Conservation (phyloP, 129 eudicot species). For the sunflower (Helianthus annuus) region DNA sequence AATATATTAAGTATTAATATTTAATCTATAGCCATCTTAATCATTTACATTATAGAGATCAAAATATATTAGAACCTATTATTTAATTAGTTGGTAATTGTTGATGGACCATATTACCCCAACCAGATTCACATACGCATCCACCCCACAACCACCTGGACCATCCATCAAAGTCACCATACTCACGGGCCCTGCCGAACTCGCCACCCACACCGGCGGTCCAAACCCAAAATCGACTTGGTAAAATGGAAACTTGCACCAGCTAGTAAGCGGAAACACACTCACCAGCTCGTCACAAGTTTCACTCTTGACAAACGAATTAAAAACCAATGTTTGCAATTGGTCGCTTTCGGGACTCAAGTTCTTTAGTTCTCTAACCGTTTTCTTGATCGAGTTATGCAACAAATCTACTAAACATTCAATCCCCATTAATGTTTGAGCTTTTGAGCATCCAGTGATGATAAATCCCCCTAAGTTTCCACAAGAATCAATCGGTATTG, state of each 20-base stretch:
- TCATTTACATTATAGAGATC: too few species aligned
- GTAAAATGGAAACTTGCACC: background rate
- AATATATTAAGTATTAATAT: too few species aligned
- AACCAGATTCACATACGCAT: background rate
- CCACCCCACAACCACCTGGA: background rate
- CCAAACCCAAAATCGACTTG: background rate
- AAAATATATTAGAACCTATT: too few species aligned
- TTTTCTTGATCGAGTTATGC: background rate
- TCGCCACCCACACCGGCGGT: background rate
- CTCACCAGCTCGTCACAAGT: background rate
- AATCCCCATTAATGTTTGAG: background rate
- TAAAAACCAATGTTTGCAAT: background rate
- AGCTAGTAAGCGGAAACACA: background rate
- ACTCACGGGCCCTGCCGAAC: background rate
- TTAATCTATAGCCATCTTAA: too few species aligned
- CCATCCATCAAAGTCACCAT: background rate
- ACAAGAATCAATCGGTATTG: background rate
- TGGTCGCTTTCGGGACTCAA: background rate
- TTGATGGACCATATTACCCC: too few species aligned
- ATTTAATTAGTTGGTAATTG: too few species aligned
- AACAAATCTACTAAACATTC: background rate
- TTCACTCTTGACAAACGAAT: background rate
- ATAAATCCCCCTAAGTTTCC: background rate
- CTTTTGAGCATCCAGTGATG: background rate
- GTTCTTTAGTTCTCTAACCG: background rate